phyloP scores from a whole-genome alignment of 1,284 basidiomycete species.

The Ceratobasidium sp. region DNA sequence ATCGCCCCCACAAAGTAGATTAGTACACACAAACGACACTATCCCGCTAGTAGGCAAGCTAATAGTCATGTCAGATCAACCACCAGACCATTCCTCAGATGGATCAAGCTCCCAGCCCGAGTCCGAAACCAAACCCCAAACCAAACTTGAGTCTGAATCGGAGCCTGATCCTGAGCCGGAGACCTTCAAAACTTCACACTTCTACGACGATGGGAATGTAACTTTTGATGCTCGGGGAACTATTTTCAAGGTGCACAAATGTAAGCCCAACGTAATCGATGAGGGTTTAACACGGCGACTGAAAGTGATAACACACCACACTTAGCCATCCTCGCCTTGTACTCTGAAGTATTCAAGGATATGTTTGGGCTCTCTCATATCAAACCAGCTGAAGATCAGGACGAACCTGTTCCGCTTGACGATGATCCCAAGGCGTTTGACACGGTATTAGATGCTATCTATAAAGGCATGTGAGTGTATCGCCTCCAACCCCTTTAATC shows the following conservation, averaged over 20 bases:
- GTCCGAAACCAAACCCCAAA: too few relatives aligned
- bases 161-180: not conserved
- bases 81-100: too few relatives aligned
- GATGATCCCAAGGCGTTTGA: not conserved
- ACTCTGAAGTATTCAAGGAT: constrained; percentile 8
- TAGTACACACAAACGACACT: too few relatives aligned
- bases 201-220: constrained; percentile 25
- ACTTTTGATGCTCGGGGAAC: not conserved
- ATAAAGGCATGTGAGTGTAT: not conserved
- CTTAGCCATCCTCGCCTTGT: constrained; percentile 1
- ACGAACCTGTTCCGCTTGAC: not conserved
- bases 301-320: not conserved
- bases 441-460: not conserved
- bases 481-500: too few relatives aligned
- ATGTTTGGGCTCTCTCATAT: constrained; percentile 4
- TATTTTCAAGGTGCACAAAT: constrained; percentile 28
- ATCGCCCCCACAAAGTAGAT: too few relatives aligned
- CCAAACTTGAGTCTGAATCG: not conserved
- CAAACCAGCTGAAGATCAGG: not conserved
- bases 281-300: too few relatives aligned
- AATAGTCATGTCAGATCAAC: too few relatives aligned
- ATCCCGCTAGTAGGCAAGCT: too few relatives aligned
- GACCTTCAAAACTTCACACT: not conserved
- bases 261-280: not conserved
- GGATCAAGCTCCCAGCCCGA: too few relatives aligned